Evolutionary conservation across 495 filamentous ascomycete species (phyloP).

Genomic region (Penicillium flavigenum): DNA sequence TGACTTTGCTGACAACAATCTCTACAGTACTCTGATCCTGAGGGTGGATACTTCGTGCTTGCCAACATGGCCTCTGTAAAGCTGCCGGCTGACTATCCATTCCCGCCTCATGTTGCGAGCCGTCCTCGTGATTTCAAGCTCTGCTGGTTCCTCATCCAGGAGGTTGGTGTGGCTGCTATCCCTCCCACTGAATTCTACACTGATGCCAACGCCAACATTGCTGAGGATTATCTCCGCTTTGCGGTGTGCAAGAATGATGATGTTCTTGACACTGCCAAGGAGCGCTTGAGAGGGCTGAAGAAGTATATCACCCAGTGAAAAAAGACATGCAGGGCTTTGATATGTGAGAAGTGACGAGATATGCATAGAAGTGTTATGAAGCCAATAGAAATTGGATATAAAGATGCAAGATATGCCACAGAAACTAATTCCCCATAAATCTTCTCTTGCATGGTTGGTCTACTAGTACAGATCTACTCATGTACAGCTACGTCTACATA

Average conservation of each 20-base stretch:
- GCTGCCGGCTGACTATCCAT: constrained; percentile 76
- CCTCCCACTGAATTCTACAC: constrained; percentile 98
- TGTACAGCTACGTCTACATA: not conserved
- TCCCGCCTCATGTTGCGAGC: constrained; percentile 81
- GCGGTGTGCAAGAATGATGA: constrained; percentile 96
- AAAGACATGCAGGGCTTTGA: not conserved
- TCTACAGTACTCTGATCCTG: constrained; percentile 75
- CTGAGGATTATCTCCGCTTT: constrained; percentile 90
- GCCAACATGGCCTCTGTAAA: constrained; percentile 85
- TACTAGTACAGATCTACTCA: not conserved
- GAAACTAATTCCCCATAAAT: not conserved
- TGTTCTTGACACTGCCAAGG: constrained; percentile 85
- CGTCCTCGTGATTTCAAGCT: constrained; percentile 92
- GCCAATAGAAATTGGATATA: not conserved
- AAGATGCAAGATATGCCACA: not conserved
- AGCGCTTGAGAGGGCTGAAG: constrained; percentile 80
- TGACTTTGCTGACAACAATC: constrained; percentile 7
- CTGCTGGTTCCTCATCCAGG: constrained; percentile 93
- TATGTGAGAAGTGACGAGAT: not conserved
- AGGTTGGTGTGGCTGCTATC: constrained; percentile 92
- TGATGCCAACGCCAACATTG: constrained; percentile 73
- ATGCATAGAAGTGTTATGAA: not conserved
- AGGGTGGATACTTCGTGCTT: constrained; percentile 95
- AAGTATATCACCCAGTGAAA: constrained; percentile 60
- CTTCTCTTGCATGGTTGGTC: not conserved